Conservation (phyloP, 2,329 filamentous ascomycete genomes). For the Arthrobotrys entomopaga region DNA sequence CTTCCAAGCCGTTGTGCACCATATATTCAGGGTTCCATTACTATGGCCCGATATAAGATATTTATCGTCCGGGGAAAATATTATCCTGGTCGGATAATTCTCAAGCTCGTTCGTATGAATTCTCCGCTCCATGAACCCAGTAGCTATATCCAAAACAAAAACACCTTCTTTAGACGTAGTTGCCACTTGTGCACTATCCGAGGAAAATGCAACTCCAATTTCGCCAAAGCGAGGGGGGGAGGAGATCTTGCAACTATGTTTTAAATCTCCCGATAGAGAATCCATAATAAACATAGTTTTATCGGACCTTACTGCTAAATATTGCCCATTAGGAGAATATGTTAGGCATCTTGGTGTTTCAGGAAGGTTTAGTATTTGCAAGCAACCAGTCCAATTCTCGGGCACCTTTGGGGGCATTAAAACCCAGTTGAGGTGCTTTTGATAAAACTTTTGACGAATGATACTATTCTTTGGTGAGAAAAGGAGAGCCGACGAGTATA, state of each 20-base stretch:
- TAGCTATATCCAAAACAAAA: no score
- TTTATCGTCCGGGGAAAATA: background rate
- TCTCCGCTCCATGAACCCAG: no score
- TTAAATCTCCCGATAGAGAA: no score
- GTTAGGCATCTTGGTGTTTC: no score
- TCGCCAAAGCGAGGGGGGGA: no score
- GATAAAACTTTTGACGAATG: background rate
- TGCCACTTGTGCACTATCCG: no score
- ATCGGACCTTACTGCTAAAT: no score
- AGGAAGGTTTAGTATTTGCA: background rate
- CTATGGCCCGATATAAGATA: background rate
- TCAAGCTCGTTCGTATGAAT: background rate
- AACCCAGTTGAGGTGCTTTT: background rate
- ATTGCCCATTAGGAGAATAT: no score
- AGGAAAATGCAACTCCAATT: no score
- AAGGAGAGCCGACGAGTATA: constrained; percentile 22
- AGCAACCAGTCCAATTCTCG: background rate
- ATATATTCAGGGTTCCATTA: background rate
- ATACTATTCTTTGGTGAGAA: constrained; percentile 17
- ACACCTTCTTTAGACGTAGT: no score
- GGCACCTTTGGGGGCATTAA: background rate
- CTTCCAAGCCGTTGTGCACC: background rate
- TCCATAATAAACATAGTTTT: no score
- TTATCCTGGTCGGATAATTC: background rate
- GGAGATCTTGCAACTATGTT: no score